Evolutionary conservation across 2,329 filamentous ascomycete genomes (phyloP).

Genomic region (Apiospora sp.): DNA sequence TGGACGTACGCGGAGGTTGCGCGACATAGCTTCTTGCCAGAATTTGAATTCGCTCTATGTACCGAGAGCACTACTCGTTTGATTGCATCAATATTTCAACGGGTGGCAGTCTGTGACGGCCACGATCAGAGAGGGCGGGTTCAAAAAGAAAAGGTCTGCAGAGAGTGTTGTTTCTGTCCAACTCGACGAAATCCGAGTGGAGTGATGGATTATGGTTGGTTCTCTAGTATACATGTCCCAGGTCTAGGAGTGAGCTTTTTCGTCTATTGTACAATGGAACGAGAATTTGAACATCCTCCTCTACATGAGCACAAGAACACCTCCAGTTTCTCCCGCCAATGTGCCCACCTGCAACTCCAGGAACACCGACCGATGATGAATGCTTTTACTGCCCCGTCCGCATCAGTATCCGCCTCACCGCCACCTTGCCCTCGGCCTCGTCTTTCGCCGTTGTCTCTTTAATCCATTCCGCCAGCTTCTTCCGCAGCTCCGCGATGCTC

Average conservation of each 20-base stretch:
- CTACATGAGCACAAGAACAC: background rate
- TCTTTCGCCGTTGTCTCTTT: constrained; percentile 49
- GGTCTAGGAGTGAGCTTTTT: background rate
- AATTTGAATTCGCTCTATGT: no score
- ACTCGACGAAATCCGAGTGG: background rate
- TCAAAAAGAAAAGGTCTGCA: no score
- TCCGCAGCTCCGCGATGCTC: constrained; percentile 64
- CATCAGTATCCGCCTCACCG: background rate
- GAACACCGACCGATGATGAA: background rate
- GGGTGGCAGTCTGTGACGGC: no score
- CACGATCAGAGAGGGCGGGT: no score
- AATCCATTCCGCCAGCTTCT: constrained; percentile 57
- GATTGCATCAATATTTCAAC: no score
- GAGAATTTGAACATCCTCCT: background rate
- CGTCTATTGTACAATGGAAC: background rate
- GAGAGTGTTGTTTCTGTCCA: background rate
- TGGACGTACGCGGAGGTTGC: no score
- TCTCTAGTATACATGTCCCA: constrained; percentile 12
- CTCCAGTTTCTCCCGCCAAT: background rate
- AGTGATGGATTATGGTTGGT: background rate
- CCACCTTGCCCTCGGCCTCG: constrained; percentile 43
- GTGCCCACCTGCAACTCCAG: background rate
- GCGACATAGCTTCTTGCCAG: no score
- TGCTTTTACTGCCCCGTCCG: background rate
- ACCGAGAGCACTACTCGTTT: no score